Conservation (phyloP, 495 filamentous ascomycete species). For the Astrocystis sublimbata region DNA sequence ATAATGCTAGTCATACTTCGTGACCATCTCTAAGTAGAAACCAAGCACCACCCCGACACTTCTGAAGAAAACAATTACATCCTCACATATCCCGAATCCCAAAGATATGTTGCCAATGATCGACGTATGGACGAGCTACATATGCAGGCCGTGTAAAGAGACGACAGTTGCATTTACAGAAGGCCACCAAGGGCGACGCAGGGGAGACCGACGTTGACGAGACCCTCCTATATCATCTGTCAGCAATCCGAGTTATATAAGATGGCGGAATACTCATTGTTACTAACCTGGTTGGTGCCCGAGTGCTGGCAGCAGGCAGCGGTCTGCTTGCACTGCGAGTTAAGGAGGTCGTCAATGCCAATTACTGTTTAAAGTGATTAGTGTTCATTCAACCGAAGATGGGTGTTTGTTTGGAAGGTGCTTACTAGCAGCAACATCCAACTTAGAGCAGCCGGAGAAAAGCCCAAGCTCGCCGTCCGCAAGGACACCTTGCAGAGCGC, state of each 20-base stretch:
- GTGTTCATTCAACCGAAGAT: background rate
- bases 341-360: conserved; percentile 45
- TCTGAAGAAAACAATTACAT: conserved; percentile 31
- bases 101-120: conserved; percentile 25
- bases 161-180: conserved; percentile 40
- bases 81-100: conserved; percentile 31
- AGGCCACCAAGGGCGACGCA: conserved; percentile 54
- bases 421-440: conserved; percentile 32
- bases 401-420: background rate
- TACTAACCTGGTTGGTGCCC: conserved; percentile 40
- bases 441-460: conserved; percentile 34
- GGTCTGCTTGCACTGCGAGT: conserved; percentile 56
- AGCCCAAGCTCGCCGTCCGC: conserved; percentile 24
- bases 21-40: conserved; percentile 21
- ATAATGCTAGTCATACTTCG: conserved; percentile 29
- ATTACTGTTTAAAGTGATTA: conserved; percentile 27
- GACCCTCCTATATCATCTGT: conserved; percentile 32
- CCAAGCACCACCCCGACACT: conserved; percentile 16
- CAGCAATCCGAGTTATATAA: conserved; percentile 10
- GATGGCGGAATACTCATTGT: background rate
- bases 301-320: conserved; percentile 55
- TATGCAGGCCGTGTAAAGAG: conserved; percentile 21
- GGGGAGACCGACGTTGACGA: conserved; percentile 50
- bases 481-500: conserved; percentile 28
- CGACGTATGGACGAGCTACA: conserved; percentile 12